Percentiles rank a stretch among this genome's conserved stretches.
Evolutionary conservation across 225 moss, liverwort and hornwort species (phyloP).

Genomic region (Straminergon stramineum): DNA sequence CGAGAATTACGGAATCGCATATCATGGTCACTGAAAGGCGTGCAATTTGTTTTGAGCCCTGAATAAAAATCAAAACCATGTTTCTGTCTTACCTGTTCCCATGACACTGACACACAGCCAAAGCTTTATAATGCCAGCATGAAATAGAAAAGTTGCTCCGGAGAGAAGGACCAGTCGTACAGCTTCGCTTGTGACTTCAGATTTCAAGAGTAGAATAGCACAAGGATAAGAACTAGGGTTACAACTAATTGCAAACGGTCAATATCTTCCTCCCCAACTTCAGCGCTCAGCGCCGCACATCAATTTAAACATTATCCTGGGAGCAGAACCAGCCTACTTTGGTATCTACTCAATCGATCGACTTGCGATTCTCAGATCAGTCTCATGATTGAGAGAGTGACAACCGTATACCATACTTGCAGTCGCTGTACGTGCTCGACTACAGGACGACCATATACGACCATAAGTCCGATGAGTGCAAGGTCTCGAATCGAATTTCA

Average conservation of each 20-base stretch:
- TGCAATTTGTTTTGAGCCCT: background rate
- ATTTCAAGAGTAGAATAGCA: background rate
- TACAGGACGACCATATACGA: background rate
- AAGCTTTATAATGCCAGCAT: background rate
- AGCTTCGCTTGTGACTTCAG: background rate
- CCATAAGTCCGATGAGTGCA: background rate
- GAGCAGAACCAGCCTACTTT: background rate
- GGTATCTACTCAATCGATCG: background rate
- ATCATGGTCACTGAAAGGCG: background rate
- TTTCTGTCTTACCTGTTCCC: background rate
- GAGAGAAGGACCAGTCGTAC: background rate
- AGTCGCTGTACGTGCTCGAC: background rate
- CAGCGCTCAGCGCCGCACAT: background rate
- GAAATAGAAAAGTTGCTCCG: background rate
- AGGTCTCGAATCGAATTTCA: background rate
- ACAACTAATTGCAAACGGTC: background rate
- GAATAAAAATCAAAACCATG: background rate
- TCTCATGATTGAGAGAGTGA: background rate
- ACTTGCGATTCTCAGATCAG: background rate
- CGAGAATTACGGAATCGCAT: background rate
- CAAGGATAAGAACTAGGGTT: background rate
- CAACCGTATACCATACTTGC: background rate
- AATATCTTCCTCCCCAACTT: background rate
- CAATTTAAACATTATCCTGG: background rate
- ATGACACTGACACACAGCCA: background rate